Percentiles rank a stretch among this genome's conserved stretches.
These are phyloP conservation scores for Alternaria solani DNA, from an alignment of 2,329 filamentous ascomycete species.

Conservation along the genomic window DNA sequence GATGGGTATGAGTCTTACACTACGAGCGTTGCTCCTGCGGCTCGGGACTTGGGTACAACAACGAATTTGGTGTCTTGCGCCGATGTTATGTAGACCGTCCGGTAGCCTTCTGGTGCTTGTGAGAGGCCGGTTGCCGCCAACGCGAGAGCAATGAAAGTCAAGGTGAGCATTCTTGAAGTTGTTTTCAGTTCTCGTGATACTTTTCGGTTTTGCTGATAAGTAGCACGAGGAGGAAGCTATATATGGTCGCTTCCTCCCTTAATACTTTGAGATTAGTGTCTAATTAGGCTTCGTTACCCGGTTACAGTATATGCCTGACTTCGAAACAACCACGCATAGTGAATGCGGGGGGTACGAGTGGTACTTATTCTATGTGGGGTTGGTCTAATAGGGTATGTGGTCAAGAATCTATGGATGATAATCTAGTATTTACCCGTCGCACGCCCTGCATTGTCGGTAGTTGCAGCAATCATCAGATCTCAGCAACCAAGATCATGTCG, in stretches of 20 bases:
- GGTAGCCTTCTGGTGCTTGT: conserved; percentile 37
- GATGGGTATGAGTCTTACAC: conserved; percentile 27
- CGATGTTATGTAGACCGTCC: conserved; percentile 41
- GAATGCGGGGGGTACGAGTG: conserved; percentile 11
- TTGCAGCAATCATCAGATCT: neutral
- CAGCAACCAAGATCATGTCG: neutral
- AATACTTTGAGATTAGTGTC: neutral
- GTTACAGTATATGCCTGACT: neutral
- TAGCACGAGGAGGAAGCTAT: neutral
- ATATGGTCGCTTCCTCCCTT: neutral
- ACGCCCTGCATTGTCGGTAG: conserved; percentile 12
- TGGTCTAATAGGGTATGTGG: neutral
- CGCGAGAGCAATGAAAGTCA: conserved; percentile 26
- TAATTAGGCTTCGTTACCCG: neutral
- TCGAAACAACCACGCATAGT: conserved; percentile 1
- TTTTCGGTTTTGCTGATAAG: neutral
- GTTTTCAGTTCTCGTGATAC: neutral
- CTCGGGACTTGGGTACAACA: conserved; percentile 36
- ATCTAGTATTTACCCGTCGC: conserved; percentile 21
- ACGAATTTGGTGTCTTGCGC: conserved; percentile 40
- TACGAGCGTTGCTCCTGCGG: conserved; percentile 31
- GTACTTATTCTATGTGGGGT: conserved; percentile 7
- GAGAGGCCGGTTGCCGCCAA: conserved; percentile 32
- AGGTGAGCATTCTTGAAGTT: conserved; percentile 24
- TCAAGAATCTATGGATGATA: neutral